A percentile compares a stretch with the other conserved stretches of the same genome.
These are phyloP conservation scores for Alternaria sp. DNA, from an alignment of 2,329 filamentous ascomycete genomes.

Conservation along the genomic window DNA sequence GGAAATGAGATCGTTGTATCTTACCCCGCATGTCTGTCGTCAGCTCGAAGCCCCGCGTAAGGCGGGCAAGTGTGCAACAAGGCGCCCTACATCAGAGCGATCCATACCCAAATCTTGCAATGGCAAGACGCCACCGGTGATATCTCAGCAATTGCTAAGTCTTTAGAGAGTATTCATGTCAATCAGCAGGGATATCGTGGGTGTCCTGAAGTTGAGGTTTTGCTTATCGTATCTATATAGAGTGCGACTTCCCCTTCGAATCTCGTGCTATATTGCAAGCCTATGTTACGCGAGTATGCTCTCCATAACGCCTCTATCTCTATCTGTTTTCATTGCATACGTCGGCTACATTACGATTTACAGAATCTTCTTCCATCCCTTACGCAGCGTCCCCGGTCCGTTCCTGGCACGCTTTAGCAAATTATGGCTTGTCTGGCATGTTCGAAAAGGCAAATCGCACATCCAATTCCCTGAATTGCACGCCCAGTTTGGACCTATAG, in stretches of 20 bases:
- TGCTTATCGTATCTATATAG: conserved; percentile 1
- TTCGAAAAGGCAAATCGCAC: background rate
- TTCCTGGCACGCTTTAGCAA: background rate
- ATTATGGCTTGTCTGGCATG: background rate
- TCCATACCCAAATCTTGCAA: background rate
- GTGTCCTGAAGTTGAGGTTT: background rate
- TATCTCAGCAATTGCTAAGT: background rate
- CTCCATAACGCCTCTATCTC: background rate
- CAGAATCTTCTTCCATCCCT: background rate
- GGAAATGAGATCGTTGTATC: background rate
- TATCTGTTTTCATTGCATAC: background rate
- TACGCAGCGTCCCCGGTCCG: background rate
- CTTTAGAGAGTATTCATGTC: background rate
- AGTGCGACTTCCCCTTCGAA: background rate
- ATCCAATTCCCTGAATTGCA: background rate
- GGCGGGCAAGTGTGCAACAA: background rate
- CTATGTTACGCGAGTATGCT: background rate
- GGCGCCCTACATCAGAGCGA: background rate
- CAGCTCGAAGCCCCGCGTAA: conserved; percentile 1
- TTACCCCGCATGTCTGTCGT: background rate
- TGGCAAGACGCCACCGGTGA: background rate
- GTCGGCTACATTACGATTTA: background rate
- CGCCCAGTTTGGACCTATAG: background rate
- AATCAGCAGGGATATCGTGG: background rate
- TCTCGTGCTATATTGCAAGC: too few relatives aligned